A percentile compares a stretch with the other conserved stretches of the same genome.
These are phyloP conservation scores for Trichoderma simmonsii DNA, from an alignment of 2,329 filamentous ascomycete genomes.

Conservation along the genomic window DNA sequence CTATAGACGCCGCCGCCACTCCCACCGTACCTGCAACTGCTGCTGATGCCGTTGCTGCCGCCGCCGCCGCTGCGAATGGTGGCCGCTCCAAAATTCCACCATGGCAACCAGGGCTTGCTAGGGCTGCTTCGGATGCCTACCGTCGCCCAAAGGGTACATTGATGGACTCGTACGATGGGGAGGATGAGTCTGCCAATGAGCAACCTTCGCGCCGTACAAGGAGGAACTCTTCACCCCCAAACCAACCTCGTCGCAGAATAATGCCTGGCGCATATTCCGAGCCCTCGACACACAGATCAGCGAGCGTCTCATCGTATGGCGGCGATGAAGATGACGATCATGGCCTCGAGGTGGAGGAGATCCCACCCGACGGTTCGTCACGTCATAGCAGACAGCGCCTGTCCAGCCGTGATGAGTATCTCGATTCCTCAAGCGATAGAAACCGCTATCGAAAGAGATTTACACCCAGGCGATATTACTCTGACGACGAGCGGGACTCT, in stretches of 20 bases:
- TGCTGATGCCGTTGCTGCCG: background rate
- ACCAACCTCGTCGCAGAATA: conserved; percentile 8
- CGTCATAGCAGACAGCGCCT: conserved; percentile 19
- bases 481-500: conserved; percentile 23
- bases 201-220: conserved; percentile 9
- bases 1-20: conserved; percentile 28
- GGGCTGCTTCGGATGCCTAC: conserved; percentile 32
- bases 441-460: conserved; percentile 19
- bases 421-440: conserved; percentile 27
- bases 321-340: conserved; percentile 24
- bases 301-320: conserved; percentile 16
- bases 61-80: background rate
- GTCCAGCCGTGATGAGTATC: conserved; percentile 29
- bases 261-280: conserved; percentile 20
- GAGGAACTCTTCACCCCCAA: conserved; percentile 19
- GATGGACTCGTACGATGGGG: conserved; percentile 18
- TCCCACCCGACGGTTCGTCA: conserved; percentile 23
- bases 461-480: conserved; percentile 19
- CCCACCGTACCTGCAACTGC: background rate
- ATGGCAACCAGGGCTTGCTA: conserved; percentile 27
- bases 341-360: conserved; percentile 31
- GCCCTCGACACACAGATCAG: conserved; percentile 11
- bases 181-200: conserved; percentile 18
- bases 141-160: conserved; percentile 29
- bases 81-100: conserved; percentile 29